Conservation (phyloP, 2,329 filamentous ascomycete genomes). For the Fusarium concolor region DNA sequence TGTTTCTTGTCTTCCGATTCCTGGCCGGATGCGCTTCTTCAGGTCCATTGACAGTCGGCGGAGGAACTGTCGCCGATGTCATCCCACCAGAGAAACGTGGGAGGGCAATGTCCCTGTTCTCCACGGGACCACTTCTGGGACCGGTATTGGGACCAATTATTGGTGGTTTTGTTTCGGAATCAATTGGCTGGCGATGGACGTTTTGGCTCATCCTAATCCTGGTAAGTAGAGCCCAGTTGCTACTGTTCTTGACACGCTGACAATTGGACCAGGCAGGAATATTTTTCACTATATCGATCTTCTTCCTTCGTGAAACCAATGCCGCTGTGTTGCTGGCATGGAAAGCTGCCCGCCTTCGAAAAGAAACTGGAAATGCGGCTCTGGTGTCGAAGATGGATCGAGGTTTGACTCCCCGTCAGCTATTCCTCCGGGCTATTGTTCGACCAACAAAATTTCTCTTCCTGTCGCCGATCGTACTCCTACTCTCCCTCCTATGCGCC, state of each 20-base stretch:
- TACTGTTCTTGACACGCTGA: too few relatives aligned
- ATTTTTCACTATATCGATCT: background rate
- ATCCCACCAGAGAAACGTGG: constrained; percentile 67
- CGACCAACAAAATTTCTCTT: constrained; percentile 62
- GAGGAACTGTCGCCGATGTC: constrained; percentile 72
- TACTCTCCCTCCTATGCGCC: constrained; percentile 52
- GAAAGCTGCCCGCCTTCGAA: background rate
- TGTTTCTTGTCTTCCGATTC: constrained; percentile 70
- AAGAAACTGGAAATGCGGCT: background rate
- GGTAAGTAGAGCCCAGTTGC: too few relatives aligned
- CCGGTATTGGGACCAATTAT: constrained; percentile 54
- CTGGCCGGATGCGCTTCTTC: constrained; percentile 69
- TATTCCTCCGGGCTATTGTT: constrained; percentile 49
- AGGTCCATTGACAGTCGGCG: constrained; percentile 72
- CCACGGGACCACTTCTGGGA: constrained; percentile 69
- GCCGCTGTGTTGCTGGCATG: constrained; percentile 10
- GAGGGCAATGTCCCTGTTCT: constrained; percentile 71
- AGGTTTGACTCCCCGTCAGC: too few relatives aligned
- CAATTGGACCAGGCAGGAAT: too few relatives aligned
- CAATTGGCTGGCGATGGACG: constrained; percentile 62
- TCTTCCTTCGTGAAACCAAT: constrained; percentile 49
- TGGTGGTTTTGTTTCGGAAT: constrained; percentile 59
- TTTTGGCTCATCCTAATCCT: constrained; percentile 63
- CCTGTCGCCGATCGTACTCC: constrained; percentile 64
- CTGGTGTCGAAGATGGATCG: too few relatives aligned